Base-by-base conservation (phyloP, 345 rosid species). In the Leavenworthia alabamica region DNA sequence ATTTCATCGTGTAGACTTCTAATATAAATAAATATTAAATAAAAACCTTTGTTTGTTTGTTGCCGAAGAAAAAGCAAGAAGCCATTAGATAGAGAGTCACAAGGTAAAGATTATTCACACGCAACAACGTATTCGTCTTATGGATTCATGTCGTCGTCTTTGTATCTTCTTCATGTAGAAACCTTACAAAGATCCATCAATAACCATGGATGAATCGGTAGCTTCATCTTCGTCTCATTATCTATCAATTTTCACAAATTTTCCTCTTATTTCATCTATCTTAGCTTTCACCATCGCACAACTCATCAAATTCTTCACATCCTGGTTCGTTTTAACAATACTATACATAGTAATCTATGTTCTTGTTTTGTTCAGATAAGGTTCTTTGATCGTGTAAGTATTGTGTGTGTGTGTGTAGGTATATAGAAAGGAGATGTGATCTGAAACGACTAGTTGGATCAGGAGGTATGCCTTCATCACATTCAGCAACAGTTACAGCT, bases 401-500 rank as follows among this genome's bases (percentile, higher is more conserved):
- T 48, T 48, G 8, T 45, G 3, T 70, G 0, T 35, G 1, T 35
- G n/a, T 36, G 59, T 75, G 74, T 80, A 91, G 89, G 92, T 88
- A 80, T 29, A 88, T 64, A 36, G 95, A 86, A 75, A 80, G 72
- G 58, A 68, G 78, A 71, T 79, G 89, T 78, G 90, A 91, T 77
- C 22, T 82, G 66, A 83, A 80, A 86, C 80, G 70, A 49, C 90
- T 91, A 14, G 28, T 86, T 20, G 92, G 91, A 47, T 92, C 98
- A 7, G 96, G 96, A 54, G 98, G 98, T 22, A 89, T 92, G 98
- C 95, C 98, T 5, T 92, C 96, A 10, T 81, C 98, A 29, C 98
- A 89, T 81, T 89, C 98, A 42, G 78, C 96, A 23, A 91, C 90
- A 0, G 92, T 88, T 47, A 62, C 86, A 39, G 85, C 92, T 40